Base-by-base conservation (phyloP, 169 alveolate species). In the Toxoplasma gondii region DNA sequence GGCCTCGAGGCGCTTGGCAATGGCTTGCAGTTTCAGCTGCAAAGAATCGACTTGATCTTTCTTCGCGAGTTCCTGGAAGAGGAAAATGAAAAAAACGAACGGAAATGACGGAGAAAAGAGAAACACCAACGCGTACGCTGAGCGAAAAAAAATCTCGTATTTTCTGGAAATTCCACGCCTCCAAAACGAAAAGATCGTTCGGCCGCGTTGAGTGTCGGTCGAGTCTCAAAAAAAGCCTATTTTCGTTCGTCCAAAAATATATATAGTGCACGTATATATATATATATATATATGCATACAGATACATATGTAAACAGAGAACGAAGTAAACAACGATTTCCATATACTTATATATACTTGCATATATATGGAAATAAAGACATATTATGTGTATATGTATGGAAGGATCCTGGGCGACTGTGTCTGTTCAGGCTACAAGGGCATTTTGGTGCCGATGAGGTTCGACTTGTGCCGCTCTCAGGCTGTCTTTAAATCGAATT, bases 1-100 rank as follows among this genome's bases (percentile, higher is more conserved):
- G 4, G 93, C 91, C 54, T 93, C 95, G 78, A 87, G 70, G n/a
- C 95, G 95, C 43, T 86, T 31, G 53, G 92, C 82, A 10, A 93
- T 86, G 38, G 91, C 88, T 39, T 93, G 92, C n/a, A 93, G 70
- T 87, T 86, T 74, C 74, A 93, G 58, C 39, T 93, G 93, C 43
- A 93, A 80, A 44, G 93, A 81, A 91, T 86, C 78, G 43, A 93
- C 91, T 22, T 93, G 93, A 0, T 93, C 95, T 53, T 88, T 86
- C 91, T 93, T 93, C 44, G 95, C 95, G 1, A 93, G 84, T 29
- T 88, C 95, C 95, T 93, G 81, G 22, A 24, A 38, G 22, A 49
- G 22, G 22, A 64, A 31, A 83, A 0, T 24, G 53, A 29, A 27
- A 17, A 45, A 31, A 39, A 86, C 0, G 49, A 24, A n/a, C 38